These are phyloP conservation scores for Aphanomyces invadans DNA, from an alignment of 352 stramenopile genomes.

Conservation along the genomic window DNA sequence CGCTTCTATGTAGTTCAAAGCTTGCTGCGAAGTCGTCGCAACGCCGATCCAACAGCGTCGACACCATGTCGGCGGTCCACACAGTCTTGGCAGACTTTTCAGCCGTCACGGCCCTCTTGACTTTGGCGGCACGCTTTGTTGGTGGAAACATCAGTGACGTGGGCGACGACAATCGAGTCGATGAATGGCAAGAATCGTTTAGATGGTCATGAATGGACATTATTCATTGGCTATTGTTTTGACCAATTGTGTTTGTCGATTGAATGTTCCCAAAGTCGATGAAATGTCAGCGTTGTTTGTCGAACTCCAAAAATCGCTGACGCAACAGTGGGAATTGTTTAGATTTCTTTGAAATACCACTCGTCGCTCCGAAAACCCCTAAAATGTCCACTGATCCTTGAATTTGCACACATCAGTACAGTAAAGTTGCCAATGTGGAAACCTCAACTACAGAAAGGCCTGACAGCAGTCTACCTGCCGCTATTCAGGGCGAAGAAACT, in stretches of 20 bases:
- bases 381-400: too few relatives aligned
- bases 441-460: too few relatives aligned
- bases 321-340: too few relatives aligned
- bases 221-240: too few relatives aligned
- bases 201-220: too few relatives aligned
- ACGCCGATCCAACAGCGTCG: background rate
- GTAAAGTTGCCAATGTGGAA: too few relatives aligned
- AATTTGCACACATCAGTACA: too few relatives aligned
- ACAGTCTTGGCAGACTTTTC: background rate
- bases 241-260: too few relatives aligned
- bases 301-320: background rate
- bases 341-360: too few relatives aligned
- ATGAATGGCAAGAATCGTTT: background rate
- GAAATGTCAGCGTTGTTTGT: background rate
- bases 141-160: conserved; percentile 74
- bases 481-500: too few relatives aligned
- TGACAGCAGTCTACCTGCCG: too few relatives aligned
- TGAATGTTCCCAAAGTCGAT: background rate
- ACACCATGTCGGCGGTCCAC: background rate
- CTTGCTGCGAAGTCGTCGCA: background rate
- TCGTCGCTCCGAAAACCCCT: too few relatives aligned
- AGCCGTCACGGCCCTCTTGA: conserved; percentile 83
- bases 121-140: conserved; percentile 97
- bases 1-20: background rate
- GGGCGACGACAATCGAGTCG: conserved; percentile 92